Evolutionary conservation across 2,329 filamentous ascomycete species (phyloP), one percentile per base, ranked within the genome.

Genomic region (Colletotrichum viniferum): DNA sequence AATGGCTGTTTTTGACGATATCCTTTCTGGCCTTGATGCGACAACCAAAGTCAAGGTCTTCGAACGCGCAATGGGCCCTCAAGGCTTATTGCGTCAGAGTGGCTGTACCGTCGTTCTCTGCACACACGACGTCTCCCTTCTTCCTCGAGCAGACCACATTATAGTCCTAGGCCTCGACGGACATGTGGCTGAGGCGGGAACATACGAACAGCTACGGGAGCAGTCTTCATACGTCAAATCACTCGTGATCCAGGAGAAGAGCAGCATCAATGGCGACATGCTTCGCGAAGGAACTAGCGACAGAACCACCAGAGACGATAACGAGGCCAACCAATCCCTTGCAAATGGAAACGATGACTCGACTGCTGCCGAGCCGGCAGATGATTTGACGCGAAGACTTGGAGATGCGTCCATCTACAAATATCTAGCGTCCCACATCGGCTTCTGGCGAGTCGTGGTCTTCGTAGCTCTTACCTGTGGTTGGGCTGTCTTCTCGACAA

Each of bases 1-100:
- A 2, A 79, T 88, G 2, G 21, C 87, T 4, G 28, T 90, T 4
- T 78, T 90, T 1, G 88, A 90, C 67, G 87, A 90, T 69, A 79
- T 84, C 0, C 84, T 89, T 43, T 86, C 86, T 58, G 85, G 84
- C 1, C 82, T 89, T 5, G 88, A 89, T 73, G 81, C 82, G 2
- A 79, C 84, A 4, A 90, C 89, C 0, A 81, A 86, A 18, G 77
- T 83, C 7, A 76, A 80, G 2, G 81, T 90, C 7, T 86, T 89
- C 60, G 78, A 84, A 9, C 81, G 82, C 4, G 79, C 90, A 0
- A 79, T 90, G 7, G 84, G 85, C 0, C 52, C 78, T 1, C 71
- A 80, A 10, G 88, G 89, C 0, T 69, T 90, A 2, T 78, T 89
- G 2, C 82, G 83, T 13, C 79, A 78, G 14, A 78, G 80, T 24